A percentile compares a stretch with the other conserved stretches of the same genome.
These are phyloP conservation scores for Lentinula boryana DNA, from an alignment of 768 basidiomycete genomes.

Conservation along the genomic window DNA sequence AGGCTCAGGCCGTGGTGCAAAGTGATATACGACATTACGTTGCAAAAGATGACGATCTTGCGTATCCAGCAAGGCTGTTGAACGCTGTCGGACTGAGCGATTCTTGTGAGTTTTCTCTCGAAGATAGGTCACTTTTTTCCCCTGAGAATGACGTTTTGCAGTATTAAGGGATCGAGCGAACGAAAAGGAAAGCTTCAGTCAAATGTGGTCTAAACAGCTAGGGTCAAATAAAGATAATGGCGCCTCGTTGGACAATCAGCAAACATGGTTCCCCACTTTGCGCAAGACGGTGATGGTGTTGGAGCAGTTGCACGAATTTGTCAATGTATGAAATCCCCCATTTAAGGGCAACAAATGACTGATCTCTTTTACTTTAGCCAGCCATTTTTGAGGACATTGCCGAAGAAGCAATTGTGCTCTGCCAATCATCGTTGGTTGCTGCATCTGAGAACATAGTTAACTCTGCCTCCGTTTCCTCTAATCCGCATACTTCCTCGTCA, in stretches of 20 bases:
- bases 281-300: slow-evolving; percentile 89
- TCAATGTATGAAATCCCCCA: slow-evolving; percentile 56
- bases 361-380: slow-evolving; percentile 43
- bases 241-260: slow-evolving; percentile 65
- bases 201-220: slow-evolving; percentile 23
- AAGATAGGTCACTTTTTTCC: background rate
- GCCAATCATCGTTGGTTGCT: slow-evolving; percentile 71
- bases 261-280: slow-evolving; percentile 91
- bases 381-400: slow-evolving; percentile 96
- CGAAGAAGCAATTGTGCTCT: slow-evolving; percentile 82
- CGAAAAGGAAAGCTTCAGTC: slow-evolving; percentile 68
- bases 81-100: slow-evolving; percentile 34
- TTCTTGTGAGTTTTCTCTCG: slow-evolving; percentile 2
- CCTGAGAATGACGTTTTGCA: slow-evolving; percentile 40
- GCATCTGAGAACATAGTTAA: slow-evolving; percentile 61
- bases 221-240: slow-evolving; percentile 41
- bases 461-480: slow-evolving; percentile 13
- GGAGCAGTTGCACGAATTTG: slow-evolving; percentile 83
- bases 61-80: slow-evolving; percentile 79
- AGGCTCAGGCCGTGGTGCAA: slow-evolving; percentile 89
- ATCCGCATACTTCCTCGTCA: background rate
- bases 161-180: slow-evolving; percentile 35
- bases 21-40: slow-evolving; percentile 81
- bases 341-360: background rate
- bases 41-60: slow-evolving; percentile 73